A percentile compares a stretch with the other conserved stretches of the same genome.
Evolutionary conservation across 768 basidiomycete genomes (phyloP).

Genomic region (Kwoniella dendrophila): DNA sequence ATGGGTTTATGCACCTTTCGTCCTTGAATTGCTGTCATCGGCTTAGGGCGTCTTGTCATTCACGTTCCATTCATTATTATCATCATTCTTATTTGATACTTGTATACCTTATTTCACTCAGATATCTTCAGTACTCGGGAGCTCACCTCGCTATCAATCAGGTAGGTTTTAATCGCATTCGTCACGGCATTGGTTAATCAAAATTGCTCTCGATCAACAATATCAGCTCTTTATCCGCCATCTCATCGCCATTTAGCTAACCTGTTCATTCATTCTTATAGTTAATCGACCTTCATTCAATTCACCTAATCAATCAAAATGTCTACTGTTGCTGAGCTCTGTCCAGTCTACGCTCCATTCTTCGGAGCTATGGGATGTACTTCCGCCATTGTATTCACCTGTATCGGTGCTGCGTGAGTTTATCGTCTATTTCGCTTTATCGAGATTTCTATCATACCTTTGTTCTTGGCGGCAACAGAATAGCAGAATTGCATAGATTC

Average conservation of each 20-base stretch:
- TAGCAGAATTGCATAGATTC: not conserved
- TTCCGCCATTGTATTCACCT: conserved; percentile 95
- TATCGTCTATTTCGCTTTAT: not conserved
- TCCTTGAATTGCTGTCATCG: too few species aligned
- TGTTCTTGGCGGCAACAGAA: conserved; percentile 17
- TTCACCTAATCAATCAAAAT: conserved; percentile 29
- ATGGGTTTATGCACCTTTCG: too few species aligned
- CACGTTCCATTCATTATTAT: conserved; percentile 3
- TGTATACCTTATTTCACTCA: not conserved
- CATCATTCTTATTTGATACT: not conserved
- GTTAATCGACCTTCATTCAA: not conserved
- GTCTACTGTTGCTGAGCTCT: conserved; percentile 54
- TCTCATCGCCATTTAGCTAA: conserved; percentile 1
- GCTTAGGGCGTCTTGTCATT: conserved; percentile 10
- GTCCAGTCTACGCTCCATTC: conserved; percentile 88
- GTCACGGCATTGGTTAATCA: not conserved
- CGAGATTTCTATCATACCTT: not conserved
- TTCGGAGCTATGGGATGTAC: conserved; percentile 98
- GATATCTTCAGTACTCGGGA: not conserved
- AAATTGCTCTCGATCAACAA: not conserved
- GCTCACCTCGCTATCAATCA: conserved; percentile 4
- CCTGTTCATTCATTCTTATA: not conserved
- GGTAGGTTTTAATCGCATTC: too few species aligned
- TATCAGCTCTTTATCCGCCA: not conserved
- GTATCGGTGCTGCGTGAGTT: conserved; percentile 61